phyloP scores from a whole-genome alignment of 257 asterid species.

The Plantago ovata region DNA sequence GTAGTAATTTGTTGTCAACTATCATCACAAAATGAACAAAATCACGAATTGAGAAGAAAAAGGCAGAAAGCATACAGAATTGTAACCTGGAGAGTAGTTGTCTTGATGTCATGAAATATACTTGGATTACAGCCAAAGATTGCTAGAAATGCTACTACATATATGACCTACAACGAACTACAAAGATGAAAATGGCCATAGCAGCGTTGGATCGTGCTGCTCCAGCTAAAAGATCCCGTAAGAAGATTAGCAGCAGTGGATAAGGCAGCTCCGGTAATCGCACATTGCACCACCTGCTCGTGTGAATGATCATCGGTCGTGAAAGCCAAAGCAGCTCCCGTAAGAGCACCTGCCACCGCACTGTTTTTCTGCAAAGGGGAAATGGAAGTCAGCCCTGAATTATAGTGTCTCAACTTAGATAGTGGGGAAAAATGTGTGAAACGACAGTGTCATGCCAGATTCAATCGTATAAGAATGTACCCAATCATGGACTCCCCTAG shows the following conservation, averaged over 20 bases:
- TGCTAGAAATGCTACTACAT: too few relatives aligned
- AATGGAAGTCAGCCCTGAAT: too few relatives aligned
- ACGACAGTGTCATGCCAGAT: neutral
- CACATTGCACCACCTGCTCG: conserved; percentile 75
- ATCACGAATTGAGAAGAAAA: too few relatives aligned
- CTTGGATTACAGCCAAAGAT: too few relatives aligned
- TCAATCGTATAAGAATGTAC: conserved; percentile 25
- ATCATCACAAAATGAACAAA: too few relatives aligned
- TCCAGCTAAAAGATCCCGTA: conserved; percentile 54
- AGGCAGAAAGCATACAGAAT: too few relatives aligned
- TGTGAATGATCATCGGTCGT: conserved; percentile 62
- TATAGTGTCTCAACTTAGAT: too few relatives aligned
- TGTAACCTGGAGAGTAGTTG: too few relatives aligned
- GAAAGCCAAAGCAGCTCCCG: conserved; percentile 82
- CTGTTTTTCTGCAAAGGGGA: conserved; percentile 60
- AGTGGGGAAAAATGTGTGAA: too few relatives aligned
- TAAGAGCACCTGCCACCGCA: conserved; percentile 83
- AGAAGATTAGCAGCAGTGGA: conserved; percentile 86
- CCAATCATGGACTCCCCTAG: conserved; percentile 91
- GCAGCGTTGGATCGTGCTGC: neutral
- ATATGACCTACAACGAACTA: neutral
- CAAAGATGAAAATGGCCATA: too few relatives aligned
- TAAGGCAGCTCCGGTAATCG: conserved; percentile 90
- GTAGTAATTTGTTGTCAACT: too few relatives aligned
- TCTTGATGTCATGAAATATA: too few relatives aligned